Evolutionary conservation across 768 basidiomycete species (phyloP), one percentile per base, ranked within the genome.

Genomic region (Rhodotorula diobovata): DNA sequence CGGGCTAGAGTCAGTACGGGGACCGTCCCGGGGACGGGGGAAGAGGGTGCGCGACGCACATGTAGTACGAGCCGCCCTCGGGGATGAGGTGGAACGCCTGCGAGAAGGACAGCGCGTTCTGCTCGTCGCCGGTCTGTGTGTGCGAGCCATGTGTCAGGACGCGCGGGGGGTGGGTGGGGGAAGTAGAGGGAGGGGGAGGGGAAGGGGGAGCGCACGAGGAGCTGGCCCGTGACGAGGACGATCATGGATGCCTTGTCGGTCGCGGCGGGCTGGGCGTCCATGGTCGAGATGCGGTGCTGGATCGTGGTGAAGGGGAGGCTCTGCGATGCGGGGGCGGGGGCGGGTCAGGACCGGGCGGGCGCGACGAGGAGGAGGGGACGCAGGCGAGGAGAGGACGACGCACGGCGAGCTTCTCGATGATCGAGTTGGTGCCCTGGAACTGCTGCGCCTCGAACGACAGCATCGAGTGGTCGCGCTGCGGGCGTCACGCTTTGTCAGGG

Each of bases 81-180:
- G 86, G 88, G 63, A 90, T 84, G 68, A 99, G 87, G 76, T 95
- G 92, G 87, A 99, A 99, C 72, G 87, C 84, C 82, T 99, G 96
- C 74, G 88, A 90, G 84, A 91, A 99, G 77, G 87, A 87, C 67
- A 99, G 83, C n/a, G 91, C 87, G 75, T 90, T 90, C 67, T 81
- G 54, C 73, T 84, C 84, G 71, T 90, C 91, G 76, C 97, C 94
- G 74, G 98, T 87, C 59, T 70, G 58, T n/a, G 53, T 37, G 16
- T 11, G 62, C 69, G 57, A 57, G 68, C 30, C 28, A 61, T 12
- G 21, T 25, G 35, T 23, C 45, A 54, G 37, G 5, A 50, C n/a
- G n/a, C n/a, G n/a, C n/a, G n/a, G n/a, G n/a, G n/a, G n/a, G n/a
- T n/a, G n/a, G n/a, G n/a, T n/a, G 0, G 20, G 30, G 23, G 23